Evolutionary conservation across 306 rosid species (phyloP), one percentile per base, ranked within the genome.

Genomic region (Gastrolobium villosum): DNA sequence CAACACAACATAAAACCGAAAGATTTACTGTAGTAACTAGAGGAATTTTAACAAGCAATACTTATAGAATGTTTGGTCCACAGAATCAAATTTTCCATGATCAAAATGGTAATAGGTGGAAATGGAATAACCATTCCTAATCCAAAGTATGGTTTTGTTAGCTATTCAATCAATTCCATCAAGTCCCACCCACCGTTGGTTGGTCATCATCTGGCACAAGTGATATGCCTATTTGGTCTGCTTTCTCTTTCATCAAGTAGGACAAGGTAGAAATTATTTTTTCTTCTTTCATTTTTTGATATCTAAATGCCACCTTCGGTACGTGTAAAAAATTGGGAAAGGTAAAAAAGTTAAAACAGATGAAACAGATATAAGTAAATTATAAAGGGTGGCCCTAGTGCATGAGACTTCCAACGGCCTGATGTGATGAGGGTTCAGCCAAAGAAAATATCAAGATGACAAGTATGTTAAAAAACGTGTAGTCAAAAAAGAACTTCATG

Each of bases 21-120:
- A 65, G 54, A 55, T 65, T 64, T 13, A 46, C 26, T 41, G 26
- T 1, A 54, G 43, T 49, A 72, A 72, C 28, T 13, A 54, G 28
- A 6, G 14, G 50, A 52, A 72, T 52, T 64, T 52, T 64, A 43
- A 63, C 74, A 52, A 3, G 14, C 8, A 52, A 37, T 30, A 46
- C 45, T 36, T 11, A 3, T 39, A 8, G 36, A 52, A 37, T 36
- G n/a, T 56, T 40, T 39, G 14, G 43, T n/a, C 45, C 37, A 53
- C 74, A 52, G 13, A 75, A 36, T 43, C 53, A 64, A 52, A 75
- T 35, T 20, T 48, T 49, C 40, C 31, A 76, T 49, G 36, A 50
- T 37, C 52, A 63, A 46, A 73, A 57, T 59, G 10, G 36, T 10
- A 30, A 72, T 41, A 70, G 5, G 46, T 28, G 14, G 46, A 70